Evolutionary conservation across 1,284 basidiomycete species (phyloP), one percentile per base, ranked within the genome.

Genomic region (Crocinoboletus sp.): DNA sequence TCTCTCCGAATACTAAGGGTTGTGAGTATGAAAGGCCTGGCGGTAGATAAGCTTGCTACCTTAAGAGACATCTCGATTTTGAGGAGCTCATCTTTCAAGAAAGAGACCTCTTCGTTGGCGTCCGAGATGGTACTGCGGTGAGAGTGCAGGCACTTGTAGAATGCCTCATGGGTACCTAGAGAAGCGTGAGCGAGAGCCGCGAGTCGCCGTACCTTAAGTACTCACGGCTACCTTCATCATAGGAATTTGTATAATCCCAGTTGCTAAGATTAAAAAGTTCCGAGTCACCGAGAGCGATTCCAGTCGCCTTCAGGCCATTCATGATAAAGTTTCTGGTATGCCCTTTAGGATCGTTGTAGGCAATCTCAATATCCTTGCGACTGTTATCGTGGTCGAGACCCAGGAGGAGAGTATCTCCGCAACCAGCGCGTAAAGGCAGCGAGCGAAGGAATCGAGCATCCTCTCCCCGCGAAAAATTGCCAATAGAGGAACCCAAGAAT

Each of bases 401-500:
- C 17, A 98, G 65, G 3, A 89, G 66, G 7, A 89, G 67, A 0
- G 85, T 89, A 59, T 88, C 85, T 4, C 80, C 80, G 16, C 69
- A 73, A 6, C 81, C 83, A 4, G 86, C 69, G 9, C 85, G 80
- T 34, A 99, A 73, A 10, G 92, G 90, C 17, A 96, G 72, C 1
- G 80, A 78, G 11, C 76, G 76, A 42, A 99, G 76, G 68, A 99
- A 97, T 0, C 75, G 69, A 1, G 76, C 76, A 6, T 86, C 89
- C 20, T 77, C 84, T 13, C 74, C 71, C 19, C 92, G 80, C n/a
- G 73, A 65, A 64, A 98, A 97, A 70, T 98, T 98, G 11, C 95
- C 95, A 11, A 98, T 69, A 0, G 92, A 93, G 0, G 90, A 95
- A 0, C 95, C 95, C n/a, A 98, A 74, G 73, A 96, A 98, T 48